phyloP scores from a whole-genome alignment of 192 early-diverging fungal genomes.

The Coemansia reversa region DNA sequence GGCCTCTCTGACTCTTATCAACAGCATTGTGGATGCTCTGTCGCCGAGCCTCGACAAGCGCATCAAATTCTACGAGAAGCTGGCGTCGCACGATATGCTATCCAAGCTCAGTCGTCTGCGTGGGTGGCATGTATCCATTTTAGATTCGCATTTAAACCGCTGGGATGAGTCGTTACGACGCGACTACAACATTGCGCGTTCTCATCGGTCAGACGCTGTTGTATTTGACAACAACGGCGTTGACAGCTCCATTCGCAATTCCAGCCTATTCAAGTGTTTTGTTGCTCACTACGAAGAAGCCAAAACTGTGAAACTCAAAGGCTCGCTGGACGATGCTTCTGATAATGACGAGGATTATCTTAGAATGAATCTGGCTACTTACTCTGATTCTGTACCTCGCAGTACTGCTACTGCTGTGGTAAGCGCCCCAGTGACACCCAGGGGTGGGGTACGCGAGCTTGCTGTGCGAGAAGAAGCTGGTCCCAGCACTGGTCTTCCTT shows the following conservation, averaged over 20 bases:
- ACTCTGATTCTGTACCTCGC: background rate
- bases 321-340: background rate
- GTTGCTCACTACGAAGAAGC: constrained; percentile 38
- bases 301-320: background rate
- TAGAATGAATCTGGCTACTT: constrained; percentile 32
- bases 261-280: constrained; percentile 26
- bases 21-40: constrained; percentile 19
- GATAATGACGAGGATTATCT: constrained; percentile 39
- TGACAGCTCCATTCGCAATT: constrained; percentile 34
- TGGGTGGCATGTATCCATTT: constrained; percentile 19
- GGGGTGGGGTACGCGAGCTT: background rate
- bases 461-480: background rate
- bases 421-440: constrained; percentile 34
- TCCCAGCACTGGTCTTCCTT: background rate
- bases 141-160: constrained; percentile 35
- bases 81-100: constrained; percentile 38
- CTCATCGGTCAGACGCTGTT: constrained; percentile 16
- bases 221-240: constrained; percentile 28
- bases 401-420: constrained; percentile 1
- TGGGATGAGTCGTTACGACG: constrained; percentile 42
- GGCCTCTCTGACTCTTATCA: constrained; percentile 31
- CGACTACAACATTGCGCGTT: constrained; percentile 49
- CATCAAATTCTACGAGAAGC: constrained; percentile 37
- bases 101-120: constrained; percentile 23
- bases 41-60: constrained; percentile 26